Evolutionary conservation across 345 rosid genomes (phyloP).

Genomic region (Acer campestre): DNA sequence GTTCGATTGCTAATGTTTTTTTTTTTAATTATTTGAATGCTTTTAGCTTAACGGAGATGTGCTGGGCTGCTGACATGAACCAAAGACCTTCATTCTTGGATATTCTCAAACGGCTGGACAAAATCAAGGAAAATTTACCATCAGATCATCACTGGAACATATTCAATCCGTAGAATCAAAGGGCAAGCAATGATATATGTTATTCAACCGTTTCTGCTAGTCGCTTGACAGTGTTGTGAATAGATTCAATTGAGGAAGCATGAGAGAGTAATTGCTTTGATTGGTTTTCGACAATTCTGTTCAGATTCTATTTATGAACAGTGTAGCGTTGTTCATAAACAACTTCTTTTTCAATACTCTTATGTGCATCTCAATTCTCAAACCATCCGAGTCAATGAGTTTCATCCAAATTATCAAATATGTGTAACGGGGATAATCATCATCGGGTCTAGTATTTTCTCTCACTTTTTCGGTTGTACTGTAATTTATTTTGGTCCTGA

Average conservation of each 20-base stretch:
- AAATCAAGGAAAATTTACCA: constrained; percentile 71
- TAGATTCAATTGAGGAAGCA: constrained; percentile 22
- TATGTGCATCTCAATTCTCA: neutral
- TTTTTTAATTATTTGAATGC: constrained; percentile 14
- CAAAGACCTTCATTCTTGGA: constrained; percentile 90
- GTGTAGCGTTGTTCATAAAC: constrained; percentile 1
- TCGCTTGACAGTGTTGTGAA: constrained; percentile 23
- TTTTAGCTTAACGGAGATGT: constrained; percentile 68
- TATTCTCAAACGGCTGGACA: constrained; percentile 87
- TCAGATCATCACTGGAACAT: constrained; percentile 82
- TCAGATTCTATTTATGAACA: constrained; percentile 9
- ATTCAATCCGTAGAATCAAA: constrained; percentile 55
- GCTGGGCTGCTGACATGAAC: constrained; percentile 92
- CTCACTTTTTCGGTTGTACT: constrained; percentile 16
- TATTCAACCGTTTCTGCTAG: neutral
- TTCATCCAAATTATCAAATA: neutral
- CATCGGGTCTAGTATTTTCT: constrained; percentile 1
- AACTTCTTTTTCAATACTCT: constrained; percentile 2
- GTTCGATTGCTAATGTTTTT: constrained; percentile 22
- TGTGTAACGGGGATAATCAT: neutral
- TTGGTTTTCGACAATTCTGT: constrained; percentile 6
- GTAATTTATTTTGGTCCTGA: constrained; percentile 14
- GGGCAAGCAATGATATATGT: constrained; percentile 6
- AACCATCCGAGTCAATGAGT: neutral
- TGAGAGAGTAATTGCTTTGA: constrained; percentile 17